Conservation (phyloP, 306 rosid genomes). For the Cicer judaicum region DNA sequence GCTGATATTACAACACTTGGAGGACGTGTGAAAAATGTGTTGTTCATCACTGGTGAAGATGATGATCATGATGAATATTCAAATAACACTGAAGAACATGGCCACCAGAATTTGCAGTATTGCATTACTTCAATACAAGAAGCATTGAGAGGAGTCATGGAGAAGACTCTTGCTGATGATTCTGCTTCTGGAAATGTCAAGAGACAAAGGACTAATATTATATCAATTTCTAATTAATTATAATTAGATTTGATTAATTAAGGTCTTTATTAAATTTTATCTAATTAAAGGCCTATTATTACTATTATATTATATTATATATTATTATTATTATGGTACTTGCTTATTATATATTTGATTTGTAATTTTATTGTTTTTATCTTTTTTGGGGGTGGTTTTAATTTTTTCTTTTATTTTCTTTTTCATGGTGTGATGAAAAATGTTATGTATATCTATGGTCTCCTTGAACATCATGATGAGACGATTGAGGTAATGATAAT, state of each 20-base stretch:
- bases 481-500: constrained; percentile 55
- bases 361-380: not conserved
- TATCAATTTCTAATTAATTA: constrained; percentile 59
- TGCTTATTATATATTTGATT: constrained; percentile 34
- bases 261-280: constrained; percentile 59
- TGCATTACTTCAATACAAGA: constrained; percentile 80
- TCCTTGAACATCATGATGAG: constrained; percentile 45
- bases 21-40: constrained; percentile 85
- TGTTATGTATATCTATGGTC: constrained; percentile 36
- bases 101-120: constrained; percentile 47
- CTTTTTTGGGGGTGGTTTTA: constrained; percentile 46
- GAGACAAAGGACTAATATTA: constrained; percentile 84
- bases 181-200: constrained; percentile 71
- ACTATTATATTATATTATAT: not conserved
- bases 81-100: constrained; percentile 34
- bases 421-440: constrained; percentile 48
- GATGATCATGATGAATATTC: constrained; percentile 48
- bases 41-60: constrained; percentile 79
- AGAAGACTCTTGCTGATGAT: constrained; percentile 66
- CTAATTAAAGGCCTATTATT: constrained; percentile 42
- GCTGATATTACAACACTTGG: constrained; percentile 95
- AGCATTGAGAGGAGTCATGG: constrained; percentile 88
- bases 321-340: constrained; percentile 12
- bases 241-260: not conserved
- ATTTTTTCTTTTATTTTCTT: too few relatives aligned